Evolutionary conservation across 371 early-diverging fungal species (phyloP).

Genomic region (Lichtheimia ramosa): DNA sequence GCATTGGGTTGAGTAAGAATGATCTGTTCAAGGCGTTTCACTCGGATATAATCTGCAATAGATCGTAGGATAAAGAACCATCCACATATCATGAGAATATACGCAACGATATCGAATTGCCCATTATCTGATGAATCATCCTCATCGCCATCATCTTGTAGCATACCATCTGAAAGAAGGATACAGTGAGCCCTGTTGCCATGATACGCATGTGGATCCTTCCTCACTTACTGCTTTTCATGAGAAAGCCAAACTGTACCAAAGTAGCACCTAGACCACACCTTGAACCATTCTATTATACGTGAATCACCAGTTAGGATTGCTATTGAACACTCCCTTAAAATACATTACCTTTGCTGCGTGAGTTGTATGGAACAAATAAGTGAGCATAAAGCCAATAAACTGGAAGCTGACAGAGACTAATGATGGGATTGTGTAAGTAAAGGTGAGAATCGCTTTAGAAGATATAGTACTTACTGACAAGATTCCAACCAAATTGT

Average conservation of each 20-base stretch:
- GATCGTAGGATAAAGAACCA: conserved; percentile 55
- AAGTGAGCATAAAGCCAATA: conserved; percentile 70
- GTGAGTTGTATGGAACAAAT: conserved; percentile 45
- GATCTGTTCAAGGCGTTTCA: conserved; percentile 51
- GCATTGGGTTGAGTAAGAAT: conserved; percentile 31
- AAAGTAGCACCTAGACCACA: conserved; percentile 60
- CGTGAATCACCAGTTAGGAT: too few species aligned
- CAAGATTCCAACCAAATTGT: conserved; percentile 58
- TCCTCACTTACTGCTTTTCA: conserved; percentile 33
- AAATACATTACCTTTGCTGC: conserved; percentile 51
- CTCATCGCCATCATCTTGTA: conserved; percentile 15
- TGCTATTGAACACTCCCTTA: background rate
- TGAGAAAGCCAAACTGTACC: conserved; percentile 50
- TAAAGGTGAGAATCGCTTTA: background rate
- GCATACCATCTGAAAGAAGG: conserved; percentile 13
- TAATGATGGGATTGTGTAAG: conserved; percentile 12
- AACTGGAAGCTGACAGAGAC: conserved; percentile 70
- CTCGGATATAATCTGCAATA: conserved; percentile 48
- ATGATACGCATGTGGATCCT: too few species aligned
- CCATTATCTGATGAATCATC: conserved; percentile 4
- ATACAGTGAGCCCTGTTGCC: too few species aligned
- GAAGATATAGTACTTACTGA: conserved; percentile 31
- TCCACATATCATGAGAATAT: conserved; percentile 57
- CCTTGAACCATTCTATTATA: conserved; percentile 43
- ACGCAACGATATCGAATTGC: conserved; percentile 26